phyloP scores from a whole-genome alignment of 164 flowering plant species.

The Cinnamomum micranthum region DNA sequence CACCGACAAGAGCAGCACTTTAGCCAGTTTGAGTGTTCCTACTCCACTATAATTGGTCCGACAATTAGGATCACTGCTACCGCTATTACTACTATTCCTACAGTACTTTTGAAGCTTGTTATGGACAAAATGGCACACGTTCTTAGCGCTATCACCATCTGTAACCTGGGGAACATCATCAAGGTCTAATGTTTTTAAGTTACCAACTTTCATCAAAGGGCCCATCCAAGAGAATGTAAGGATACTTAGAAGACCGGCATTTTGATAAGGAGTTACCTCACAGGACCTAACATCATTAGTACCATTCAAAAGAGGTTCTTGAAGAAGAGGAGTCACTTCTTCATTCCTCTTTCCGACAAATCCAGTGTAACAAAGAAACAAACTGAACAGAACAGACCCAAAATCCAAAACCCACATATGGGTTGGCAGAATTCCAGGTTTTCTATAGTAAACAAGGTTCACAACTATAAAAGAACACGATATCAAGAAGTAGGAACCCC shows the following conservation, averaged over 20 bases:
- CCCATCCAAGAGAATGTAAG: constrained; percentile 46
- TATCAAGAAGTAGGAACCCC: constrained; percentile 20
- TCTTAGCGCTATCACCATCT: constrained; percentile 21
- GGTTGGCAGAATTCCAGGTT: constrained; percentile 8
- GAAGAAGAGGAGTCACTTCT: constrained; percentile 13
- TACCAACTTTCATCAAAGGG: constrained; percentile 31
- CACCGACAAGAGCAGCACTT: constrained; percentile 34
- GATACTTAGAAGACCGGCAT: constrained; percentile 28
- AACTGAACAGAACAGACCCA: constrained; percentile 13
- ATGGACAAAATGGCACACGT: constrained; percentile 23
- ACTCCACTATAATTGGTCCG: constrained; percentile 4
- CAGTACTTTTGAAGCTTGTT: constrained; percentile 15
- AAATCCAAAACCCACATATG: constrained; percentile 22
- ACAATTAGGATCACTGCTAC: background rate
- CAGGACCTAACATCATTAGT: constrained; percentile 3
- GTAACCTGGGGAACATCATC: constrained; percentile 45
- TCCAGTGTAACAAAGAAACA: constrained; percentile 16
- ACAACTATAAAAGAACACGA: constrained; percentile 19
- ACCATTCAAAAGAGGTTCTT: constrained; percentile 28
- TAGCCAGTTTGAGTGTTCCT: constrained; percentile 42
- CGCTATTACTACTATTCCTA: background rate
- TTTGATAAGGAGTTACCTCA: constrained; percentile 26
- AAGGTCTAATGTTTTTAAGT: constrained; percentile 33
- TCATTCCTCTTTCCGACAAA: constrained; percentile 9
- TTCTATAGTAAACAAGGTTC: constrained; percentile 15